A percentile compares a stretch with the other conserved stretches of the same genome.
Evolutionary conservation across 1,284 basidiomycete species (phyloP).

Genomic region (Retiboletus flavoniger): DNA sequence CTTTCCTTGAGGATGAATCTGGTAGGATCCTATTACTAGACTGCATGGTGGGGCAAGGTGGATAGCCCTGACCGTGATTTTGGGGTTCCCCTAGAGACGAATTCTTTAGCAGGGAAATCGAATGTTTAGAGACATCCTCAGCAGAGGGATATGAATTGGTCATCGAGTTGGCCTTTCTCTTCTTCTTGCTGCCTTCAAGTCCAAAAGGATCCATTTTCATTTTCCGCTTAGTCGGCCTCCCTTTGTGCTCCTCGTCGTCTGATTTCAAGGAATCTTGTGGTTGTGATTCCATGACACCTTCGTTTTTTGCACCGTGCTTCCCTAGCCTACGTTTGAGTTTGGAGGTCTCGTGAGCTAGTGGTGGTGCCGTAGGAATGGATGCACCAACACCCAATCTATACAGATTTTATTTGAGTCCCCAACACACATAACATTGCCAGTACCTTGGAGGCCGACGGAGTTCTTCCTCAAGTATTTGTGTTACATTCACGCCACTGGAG

Average conservation of each 20-base stretch:
- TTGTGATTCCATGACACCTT: constrained; percentile 38
- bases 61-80: constrained; percentile 15
- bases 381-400: constrained; percentile 70
- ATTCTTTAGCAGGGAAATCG: not conserved
- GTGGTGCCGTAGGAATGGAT: constrained; percentile 47
- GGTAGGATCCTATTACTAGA: constrained; percentile 5
- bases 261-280: constrained; percentile 30
- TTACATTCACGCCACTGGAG: constrained; percentile 38
- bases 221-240: constrained; percentile 57
- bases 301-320: constrained; percentile 50
- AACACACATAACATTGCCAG: not conserved
- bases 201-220: constrained; percentile 56
- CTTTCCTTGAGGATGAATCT: constrained; percentile 10
- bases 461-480: constrained; percentile 62
- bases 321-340: constrained; percentile 57
- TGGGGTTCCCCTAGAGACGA: not conserved
- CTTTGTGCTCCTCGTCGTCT: constrained; percentile 58
- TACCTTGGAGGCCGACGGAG: constrained; percentile 69
- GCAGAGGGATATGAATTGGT: not conserved
- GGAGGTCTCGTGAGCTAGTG: constrained; percentile 45
- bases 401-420: constrained; percentile 9
- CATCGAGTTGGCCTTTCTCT: constrained; percentile 14
- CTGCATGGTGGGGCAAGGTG: not conserved
- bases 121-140: not conserved
- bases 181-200: constrained; percentile 40